Conservation (phyloP, 345 rosid species). For the Pistacia integerrima region DNA sequence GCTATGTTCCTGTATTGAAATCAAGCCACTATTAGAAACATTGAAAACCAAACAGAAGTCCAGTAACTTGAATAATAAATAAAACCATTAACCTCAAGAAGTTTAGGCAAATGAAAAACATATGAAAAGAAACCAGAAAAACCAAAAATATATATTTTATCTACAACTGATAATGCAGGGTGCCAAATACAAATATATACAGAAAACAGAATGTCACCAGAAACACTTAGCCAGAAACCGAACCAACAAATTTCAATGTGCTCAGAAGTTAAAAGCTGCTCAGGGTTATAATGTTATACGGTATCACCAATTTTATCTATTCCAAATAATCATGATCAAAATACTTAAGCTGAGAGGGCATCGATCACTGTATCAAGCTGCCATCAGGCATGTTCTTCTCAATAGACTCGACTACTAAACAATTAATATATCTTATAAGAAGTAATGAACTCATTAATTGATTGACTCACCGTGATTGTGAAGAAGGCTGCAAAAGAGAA, state of each 20-base stretch:
- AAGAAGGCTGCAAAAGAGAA: slow-evolving; percentile 55
- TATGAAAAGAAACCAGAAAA: background rate
- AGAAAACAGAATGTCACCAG: background rate
- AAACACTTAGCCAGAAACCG: background rate
- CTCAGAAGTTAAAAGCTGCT: background rate
- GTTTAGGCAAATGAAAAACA: background rate
- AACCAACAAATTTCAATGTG: background rate
- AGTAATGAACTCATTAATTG: background rate
- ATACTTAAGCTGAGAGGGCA: background rate
- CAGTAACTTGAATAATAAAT: background rate
- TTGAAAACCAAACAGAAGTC: background rate
- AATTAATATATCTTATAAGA: background rate
- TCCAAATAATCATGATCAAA: background rate
- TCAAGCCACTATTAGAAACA: background rate
- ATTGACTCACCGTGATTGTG: slow-evolving; percentile 39
- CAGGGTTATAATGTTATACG: background rate
- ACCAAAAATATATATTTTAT: too few relatives aligned
- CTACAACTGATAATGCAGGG: background rate
- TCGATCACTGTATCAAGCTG: background rate
- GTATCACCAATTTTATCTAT: background rate
- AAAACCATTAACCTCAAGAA: background rate
- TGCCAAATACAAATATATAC: background rate
- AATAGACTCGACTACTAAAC: background rate
- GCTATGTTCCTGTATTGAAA: slow-evolving; percentile 53
- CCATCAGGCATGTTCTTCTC: slow-evolving; percentile 1